These are phyloP conservation scores for Diplodia mutila DNA, from an alignment of 2,329 filamentous ascomycete species.

Conservation along the genomic window DNA sequence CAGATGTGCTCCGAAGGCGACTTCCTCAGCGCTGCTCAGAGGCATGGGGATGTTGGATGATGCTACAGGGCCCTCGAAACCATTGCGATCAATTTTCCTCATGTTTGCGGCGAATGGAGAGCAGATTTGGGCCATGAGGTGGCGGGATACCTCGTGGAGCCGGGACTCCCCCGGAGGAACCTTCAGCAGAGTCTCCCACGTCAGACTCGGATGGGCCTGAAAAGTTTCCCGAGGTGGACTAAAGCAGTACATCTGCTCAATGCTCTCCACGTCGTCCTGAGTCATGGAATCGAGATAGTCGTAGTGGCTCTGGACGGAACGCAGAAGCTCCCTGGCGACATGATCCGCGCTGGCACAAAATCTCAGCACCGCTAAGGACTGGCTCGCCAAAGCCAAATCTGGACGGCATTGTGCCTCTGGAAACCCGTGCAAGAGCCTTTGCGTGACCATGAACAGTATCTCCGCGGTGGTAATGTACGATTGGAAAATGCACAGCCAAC, in stretches of 20 bases:
- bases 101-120: too few relatives aligned
- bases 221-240: neutral
- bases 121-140: conserved; percentile 29
- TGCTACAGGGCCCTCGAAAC: neutral
- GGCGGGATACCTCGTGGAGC: conserved; percentile 28
- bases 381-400: conserved; percentile 25
- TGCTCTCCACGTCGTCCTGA: neutral
- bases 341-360: conserved; percentile 27
- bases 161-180: conserved; percentile 24
- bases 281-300: conserved; percentile 1
- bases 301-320: conserved; percentile 17
- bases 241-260: neutral
- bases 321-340: neutral
- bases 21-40: neutral
- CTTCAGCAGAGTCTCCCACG: conserved; percentile 28
- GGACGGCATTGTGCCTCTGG: conserved; percentile 9
- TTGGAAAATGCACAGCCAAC: conserved; percentile 34
- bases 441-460: conserved; percentile 28
- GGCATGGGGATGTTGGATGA: neutral
- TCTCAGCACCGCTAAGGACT: conserved; percentile 25
- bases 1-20: neutral
- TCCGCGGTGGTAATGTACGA: conserved; percentile 31
- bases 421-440: conserved; percentile 28
- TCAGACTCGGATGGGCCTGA: neutral
- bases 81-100: neutral